Base-by-base conservation (phyloP, 148 eudicot species). In the Camellia sinensis region DNA sequence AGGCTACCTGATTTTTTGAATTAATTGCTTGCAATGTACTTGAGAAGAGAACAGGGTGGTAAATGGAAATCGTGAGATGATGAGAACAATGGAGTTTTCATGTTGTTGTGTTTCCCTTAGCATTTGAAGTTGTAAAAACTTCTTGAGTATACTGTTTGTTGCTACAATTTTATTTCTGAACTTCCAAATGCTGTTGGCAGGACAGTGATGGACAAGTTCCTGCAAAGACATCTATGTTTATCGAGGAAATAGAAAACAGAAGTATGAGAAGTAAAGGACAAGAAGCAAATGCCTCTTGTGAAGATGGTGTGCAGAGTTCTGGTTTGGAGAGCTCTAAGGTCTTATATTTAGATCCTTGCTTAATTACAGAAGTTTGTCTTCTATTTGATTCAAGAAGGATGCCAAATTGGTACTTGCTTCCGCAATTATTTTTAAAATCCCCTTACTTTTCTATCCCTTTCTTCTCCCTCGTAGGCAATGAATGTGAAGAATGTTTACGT, bases 161-260 rank as follows among this genome's bases (percentile, higher is more conserved):
- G 64, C 29, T 18, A 41, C 41, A 73, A 74, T 17, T 19, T 44
- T n/a, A 5, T 43, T 61, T 22, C 43, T 63, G 52, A 60, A 63
- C 46, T 75, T 60, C 77, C 68, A 79, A 74, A 67, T 71, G 71
- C 52, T 19, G 81, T 82, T 82, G 83, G 77, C 73, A 86, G 92
- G 88, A 75, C 19, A 67, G 56, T 73, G 76, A 83, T 62, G 61
- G 79, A 82, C 87, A 84, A 89, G 82, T 78, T 72, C 45, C 81
- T 52, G 13, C 60, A 9, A 83, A 77, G 62, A 76, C 78, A 52
- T 45, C 84, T 29, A 52, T 44, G 71, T 65, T 73, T 74, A 56
- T 78, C 60, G 69, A 29, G 57, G 83, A 86, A 67, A 61, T 80
- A 56, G 70, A 50, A 12, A 77, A 65, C 54, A 80, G 76, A 76